These are phyloP conservation scores for Eimeria acervulina DNA, from an alignment of 169 alveolate species.

Conservation along the genomic window DNA sequence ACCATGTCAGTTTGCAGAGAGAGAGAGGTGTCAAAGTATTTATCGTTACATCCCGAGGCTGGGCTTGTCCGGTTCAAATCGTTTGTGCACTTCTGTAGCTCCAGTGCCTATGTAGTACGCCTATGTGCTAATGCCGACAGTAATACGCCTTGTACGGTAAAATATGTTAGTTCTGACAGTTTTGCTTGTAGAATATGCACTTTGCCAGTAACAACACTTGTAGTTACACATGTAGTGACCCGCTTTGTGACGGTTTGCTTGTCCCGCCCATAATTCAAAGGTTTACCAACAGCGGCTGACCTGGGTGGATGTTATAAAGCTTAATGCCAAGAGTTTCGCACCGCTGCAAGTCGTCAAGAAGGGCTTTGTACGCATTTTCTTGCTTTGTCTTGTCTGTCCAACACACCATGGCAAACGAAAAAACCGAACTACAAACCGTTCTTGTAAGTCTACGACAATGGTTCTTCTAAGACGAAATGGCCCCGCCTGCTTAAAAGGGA, in stretches of 20 bases:
- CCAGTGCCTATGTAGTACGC: too few species aligned
- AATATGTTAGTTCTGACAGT: too few species aligned
- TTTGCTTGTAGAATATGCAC: too few species aligned
- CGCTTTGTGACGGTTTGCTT: too few species aligned
- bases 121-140: too few species aligned
- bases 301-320: conserved; percentile 95
- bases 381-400: conserved; percentile 88
- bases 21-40: background rate
- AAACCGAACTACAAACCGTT: background rate
- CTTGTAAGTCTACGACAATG: background rate
- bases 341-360: conserved; percentile 93
- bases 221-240: too few species aligned
- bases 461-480: background rate
- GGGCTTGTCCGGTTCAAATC: background rate
- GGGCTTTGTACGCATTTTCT: conserved; percentile 89
- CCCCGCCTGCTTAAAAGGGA: background rate
- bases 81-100: background rate
- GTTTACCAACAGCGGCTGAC: conserved; percentile 66
- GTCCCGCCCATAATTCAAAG: background rate
- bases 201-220: too few species aligned
- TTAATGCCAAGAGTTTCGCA: conserved; percentile 93
- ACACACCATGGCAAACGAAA: background rate
- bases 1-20: background rate
- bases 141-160: too few species aligned
- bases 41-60: background rate